Evolutionary conservation across 306 rosid genomes (phyloP).

Genomic region (Benincasa hispida): DNA sequence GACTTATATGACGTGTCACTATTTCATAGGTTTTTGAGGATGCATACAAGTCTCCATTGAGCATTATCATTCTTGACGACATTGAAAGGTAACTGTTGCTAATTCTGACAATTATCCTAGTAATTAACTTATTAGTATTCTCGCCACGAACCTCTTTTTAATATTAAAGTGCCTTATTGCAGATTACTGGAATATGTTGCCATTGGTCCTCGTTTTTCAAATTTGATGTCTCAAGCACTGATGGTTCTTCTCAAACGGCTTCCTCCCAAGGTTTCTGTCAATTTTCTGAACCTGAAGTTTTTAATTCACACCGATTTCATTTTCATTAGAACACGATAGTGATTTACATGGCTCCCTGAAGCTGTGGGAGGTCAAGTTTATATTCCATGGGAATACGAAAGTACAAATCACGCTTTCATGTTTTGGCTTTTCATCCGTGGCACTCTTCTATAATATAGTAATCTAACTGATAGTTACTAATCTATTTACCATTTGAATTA

Average conservation of each 20-base stretch:
- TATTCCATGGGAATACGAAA: not conserved
- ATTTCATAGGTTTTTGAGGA: slow-evolving; percentile 81
- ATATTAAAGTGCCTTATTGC: not conserved
- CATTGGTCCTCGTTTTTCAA: slow-evolving; percentile 96
- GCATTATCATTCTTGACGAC: slow-evolving; percentile 90
- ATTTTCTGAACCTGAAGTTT: slow-evolving; percentile 3
- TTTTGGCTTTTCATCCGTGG: not conserved
- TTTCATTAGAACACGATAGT: not conserved
- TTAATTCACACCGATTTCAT: not conserved
- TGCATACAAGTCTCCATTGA: slow-evolving; percentile 94
- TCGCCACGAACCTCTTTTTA: not conserved
- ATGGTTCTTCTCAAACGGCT: slow-evolving; percentile 75
- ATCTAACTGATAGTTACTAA: slow-evolving; percentile 3
- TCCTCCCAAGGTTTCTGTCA: slow-evolving; percentile 74
- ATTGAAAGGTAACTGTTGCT: slow-evolving; percentile 61
- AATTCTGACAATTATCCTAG: not conserved
- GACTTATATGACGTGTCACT: slow-evolving; percentile 3
- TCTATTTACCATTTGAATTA: slow-evolving; percentile 1
- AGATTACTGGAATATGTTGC: slow-evolving; percentile 83
- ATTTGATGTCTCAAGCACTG: slow-evolving; percentile 72
- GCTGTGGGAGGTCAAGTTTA: not conserved
- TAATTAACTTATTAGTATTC: not conserved
- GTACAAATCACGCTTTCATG: not conserved
- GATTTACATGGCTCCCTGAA: not conserved
- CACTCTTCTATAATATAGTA: not conserved